phyloP scores from a whole-genome alignment of 306 rosid species.

The Acacia acuminata region DNA sequence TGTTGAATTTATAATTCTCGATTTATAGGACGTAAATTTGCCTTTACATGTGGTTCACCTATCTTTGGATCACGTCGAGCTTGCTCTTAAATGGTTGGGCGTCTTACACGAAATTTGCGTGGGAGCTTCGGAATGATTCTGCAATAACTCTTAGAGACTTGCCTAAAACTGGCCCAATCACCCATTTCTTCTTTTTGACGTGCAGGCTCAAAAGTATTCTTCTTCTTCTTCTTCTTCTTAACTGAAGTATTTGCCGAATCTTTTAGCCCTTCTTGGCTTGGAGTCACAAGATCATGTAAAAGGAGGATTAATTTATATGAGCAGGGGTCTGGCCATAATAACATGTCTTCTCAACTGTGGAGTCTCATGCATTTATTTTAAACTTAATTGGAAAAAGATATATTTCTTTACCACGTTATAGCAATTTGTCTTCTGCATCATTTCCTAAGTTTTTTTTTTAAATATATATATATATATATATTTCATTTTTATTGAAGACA shows the following conservation, averaged over 20 bases:
- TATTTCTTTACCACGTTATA: background rate
- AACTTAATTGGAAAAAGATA: background rate
- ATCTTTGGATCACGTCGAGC: conserved; percentile 10
- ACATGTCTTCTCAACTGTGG: background rate
- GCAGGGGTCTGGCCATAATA: background rate
- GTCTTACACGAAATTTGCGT: conserved; percentile 12
- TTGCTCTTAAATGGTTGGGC: conserved; percentile 4
- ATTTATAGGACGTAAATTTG: background rate
- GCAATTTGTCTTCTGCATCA: background rate
- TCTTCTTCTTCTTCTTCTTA: background rate
- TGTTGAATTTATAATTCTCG: conserved; percentile 8
- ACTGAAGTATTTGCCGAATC: conserved; percentile 3
- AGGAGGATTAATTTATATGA: background rate
- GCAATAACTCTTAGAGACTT: conserved; percentile 24
- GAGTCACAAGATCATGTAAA: background rate
- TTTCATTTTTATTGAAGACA: background rate
- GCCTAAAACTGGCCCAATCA: conserved; percentile 7
- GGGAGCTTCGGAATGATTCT: conserved; percentile 22
- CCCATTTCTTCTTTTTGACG: conserved; percentile 13
- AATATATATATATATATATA: no score
- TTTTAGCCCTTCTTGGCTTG: background rate
- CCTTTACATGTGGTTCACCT: background rate
- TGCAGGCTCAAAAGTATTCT: conserved; percentile 10
- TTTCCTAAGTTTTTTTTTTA: background rate
- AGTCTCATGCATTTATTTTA: conserved; percentile 29